A percentile compares a stretch with the other conserved stretches of the same genome.
Evolutionary conservation across 1,284 basidiomycete genomes (phyloP).

Genomic region (Fomes fomentarius): DNA sequence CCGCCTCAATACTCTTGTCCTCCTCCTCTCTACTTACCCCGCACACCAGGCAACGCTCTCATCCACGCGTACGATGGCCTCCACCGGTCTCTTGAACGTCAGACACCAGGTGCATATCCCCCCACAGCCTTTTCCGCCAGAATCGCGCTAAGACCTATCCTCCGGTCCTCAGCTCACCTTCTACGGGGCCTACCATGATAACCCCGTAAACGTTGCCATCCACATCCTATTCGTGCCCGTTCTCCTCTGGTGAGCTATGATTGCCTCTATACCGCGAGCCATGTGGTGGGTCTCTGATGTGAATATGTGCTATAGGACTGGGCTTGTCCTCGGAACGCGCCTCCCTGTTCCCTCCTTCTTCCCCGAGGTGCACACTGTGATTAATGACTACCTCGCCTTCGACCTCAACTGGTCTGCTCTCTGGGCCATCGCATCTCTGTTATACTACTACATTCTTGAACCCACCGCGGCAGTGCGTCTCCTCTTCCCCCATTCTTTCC

Average conservation of each 20-base stretch:
- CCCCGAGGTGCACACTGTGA: conserved; percentile 51
- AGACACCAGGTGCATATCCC: conserved; percentile 54
- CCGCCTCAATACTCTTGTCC: background rate
- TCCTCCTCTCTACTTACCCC: background rate
- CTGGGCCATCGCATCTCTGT: conserved; percentile 56
- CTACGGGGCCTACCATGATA: conserved; percentile 88
- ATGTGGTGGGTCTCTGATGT: background rate
- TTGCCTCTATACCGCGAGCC: background rate
- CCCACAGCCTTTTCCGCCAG: background rate
- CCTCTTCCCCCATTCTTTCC: background rate
- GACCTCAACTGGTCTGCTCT: conserved; percentile 69
- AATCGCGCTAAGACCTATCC: background rate
- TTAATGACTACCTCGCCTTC: conserved; percentile 71
- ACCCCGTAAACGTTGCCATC: conserved; percentile 78
- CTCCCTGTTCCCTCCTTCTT: conserved; percentile 59
- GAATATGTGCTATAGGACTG: too few species aligned
- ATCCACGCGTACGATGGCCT: conserved; percentile 41
- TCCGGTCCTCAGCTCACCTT: conserved; percentile 71
- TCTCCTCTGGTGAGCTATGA: conserved; percentile 69
- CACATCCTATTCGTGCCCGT: conserved; percentile 85
- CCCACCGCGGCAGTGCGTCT: conserved; percentile 78
- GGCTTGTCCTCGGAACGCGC: conserved; percentile 56
- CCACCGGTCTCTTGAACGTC: conserved; percentile 52
- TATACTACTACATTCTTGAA: conserved; percentile 80
- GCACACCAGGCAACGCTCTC: background rate